phyloP scores from a whole-genome alignment of 83 land plant genomes.

The Larix sibirica region DNA sequence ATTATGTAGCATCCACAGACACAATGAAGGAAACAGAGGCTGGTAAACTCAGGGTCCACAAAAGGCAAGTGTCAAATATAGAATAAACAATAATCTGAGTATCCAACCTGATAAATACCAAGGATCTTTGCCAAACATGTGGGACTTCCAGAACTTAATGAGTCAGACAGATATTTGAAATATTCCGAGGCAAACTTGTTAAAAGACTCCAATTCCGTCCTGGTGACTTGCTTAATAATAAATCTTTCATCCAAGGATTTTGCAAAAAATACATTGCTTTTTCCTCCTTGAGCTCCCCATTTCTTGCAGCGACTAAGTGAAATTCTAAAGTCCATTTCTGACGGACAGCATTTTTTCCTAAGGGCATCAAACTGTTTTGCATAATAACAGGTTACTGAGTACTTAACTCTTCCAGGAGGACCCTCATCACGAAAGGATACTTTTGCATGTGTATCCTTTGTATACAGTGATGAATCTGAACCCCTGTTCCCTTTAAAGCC shows the following conservation, averaged over 20 bases:
- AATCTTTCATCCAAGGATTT: conserved; percentile 89
- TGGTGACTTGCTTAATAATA: conserved; percentile 84
- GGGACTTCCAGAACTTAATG: conserved; percentile 74
- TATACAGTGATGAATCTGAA: conserved; percentile 34
- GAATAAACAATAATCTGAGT: background rate
- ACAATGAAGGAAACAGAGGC: too few species aligned
- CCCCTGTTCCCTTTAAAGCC: background rate
- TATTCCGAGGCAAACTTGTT: conserved; percentile 83
- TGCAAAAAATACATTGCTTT: conserved; percentile 94
- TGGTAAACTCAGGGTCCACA: too few species aligned
- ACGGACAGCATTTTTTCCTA: conserved; percentile 77
- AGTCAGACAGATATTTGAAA: conserved; percentile 72
- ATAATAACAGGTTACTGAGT: conserved; percentile 75
- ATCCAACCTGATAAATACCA: conserved; percentile 77
- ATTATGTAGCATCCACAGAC: background rate
- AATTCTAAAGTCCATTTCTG: conserved; percentile 60
- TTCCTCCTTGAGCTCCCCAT: conserved; percentile 96
- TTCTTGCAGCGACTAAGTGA: conserved; percentile 84
- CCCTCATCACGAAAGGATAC: conserved; percentile 39
- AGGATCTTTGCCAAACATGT: conserved; percentile 90
- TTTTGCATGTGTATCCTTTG: conserved; percentile 47
- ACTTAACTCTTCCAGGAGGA: conserved; percentile 52
- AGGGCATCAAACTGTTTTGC: conserved; percentile 84
- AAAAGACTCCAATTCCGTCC: conserved; percentile 89
- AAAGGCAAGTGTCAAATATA: background rate